Evolutionary conservation across 306 rosid species (phyloP).

Genomic region (Cicer bijugum): DNA sequence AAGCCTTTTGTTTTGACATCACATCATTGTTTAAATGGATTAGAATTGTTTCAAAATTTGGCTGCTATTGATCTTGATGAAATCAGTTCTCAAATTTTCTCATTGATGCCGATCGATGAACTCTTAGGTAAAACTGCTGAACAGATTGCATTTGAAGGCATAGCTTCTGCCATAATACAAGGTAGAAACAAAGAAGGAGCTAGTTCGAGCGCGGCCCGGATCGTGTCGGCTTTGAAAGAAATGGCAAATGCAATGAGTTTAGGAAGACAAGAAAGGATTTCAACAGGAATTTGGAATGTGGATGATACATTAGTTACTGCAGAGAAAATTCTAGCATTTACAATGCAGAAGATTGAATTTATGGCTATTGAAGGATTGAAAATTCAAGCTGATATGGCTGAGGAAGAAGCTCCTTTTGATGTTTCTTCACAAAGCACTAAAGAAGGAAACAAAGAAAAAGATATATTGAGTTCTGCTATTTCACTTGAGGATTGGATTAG

Average conservation of each 20-base stretch:
- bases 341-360: constrained; percentile 78
- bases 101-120: constrained; percentile 72
- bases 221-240: constrained; percentile 62
- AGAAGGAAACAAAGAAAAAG: constrained; percentile 45
- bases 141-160: constrained; percentile 92
- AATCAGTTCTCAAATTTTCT: constrained; percentile 59
- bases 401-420: constrained; percentile 87
- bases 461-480: constrained; percentile 57
- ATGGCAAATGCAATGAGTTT: constrained; percentile 73
- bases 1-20: constrained; percentile 67
- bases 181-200: constrained; percentile 94
- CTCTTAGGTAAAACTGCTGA: constrained; percentile 86
- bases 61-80: constrained; percentile 69
- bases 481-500: constrained; percentile 79
- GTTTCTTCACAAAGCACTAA: constrained; percentile 54
- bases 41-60: constrained; percentile 75
- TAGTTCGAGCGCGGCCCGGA: constrained; percentile 75
- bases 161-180: constrained; percentile 89
- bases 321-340: constrained; percentile 72
- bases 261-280: constrained; percentile 78
- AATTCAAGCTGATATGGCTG: constrained; percentile 80
- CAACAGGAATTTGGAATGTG: constrained; percentile 83
- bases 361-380: constrained; percentile 76
- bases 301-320: constrained; percentile 60
- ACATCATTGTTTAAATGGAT: constrained; percentile 56